Base-by-base conservation (phyloP, 331 rosid species). In the Acacia pycnantha region DNA sequence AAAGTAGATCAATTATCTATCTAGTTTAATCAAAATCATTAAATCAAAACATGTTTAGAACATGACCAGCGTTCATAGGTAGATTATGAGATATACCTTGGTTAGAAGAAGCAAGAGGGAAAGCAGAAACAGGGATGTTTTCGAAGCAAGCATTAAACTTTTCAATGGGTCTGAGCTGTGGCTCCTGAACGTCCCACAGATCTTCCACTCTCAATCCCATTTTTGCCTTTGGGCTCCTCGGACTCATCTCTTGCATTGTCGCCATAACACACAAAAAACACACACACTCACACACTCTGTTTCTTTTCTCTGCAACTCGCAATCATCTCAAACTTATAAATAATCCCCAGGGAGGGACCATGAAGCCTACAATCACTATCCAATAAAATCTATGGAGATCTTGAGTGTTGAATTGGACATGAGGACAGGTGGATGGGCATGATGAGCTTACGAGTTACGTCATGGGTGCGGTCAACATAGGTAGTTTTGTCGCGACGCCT, bases 61-160 rank as follows among this genome's bases (percentile, higher is more conserved):
- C 58, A 43, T 26, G 58, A 16, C 10, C 37, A 4, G 21, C 6
- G 4, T 40, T 69, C 64, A 26, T 53, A 9, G 18, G 77, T 53
- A 26, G 56, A 53, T 56, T 13, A 47, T 2, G n/a, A 0, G 15
- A 59, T 24, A 87, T 27, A 87, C 99, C 99, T 89, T 84, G 90
- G 84, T 92, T 74, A 15, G 85, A 73, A 81, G 93, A 87, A 78
- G 91, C 82, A 1, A 85, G 80, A 67, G 97, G 99, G 70, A 96
- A 96, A 8, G 96, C 94, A 56, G 97, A 93, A 21, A 96, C 99
- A 44, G 97, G 99, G 44, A 94, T 90, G 85, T 89, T 86, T 86
- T 96, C 99, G 81, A 96, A 96, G 74, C 99, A 96, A 77, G 97
- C 97, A 53, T 96, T 93, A 24, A 93, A 94, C 78, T 96, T 96